These are phyloP conservation scores for Penicillium odoratum DNA, from an alignment of 495 filamentous ascomycete species.

Conservation along the genomic window DNA sequence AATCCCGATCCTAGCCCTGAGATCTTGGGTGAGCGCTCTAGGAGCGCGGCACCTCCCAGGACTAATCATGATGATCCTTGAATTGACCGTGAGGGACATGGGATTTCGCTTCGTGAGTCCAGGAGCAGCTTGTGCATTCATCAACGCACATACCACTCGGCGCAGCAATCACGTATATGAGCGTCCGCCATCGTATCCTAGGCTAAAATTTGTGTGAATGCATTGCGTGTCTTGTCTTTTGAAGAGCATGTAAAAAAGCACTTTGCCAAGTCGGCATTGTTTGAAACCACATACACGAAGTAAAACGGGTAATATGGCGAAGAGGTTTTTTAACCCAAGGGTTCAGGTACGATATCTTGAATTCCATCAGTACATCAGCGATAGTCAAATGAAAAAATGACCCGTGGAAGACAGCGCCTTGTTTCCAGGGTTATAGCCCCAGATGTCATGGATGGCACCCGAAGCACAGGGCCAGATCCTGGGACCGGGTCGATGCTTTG, in stretches of 20 bases:
- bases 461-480: neutral
- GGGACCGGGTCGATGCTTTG: neutral
- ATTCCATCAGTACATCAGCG: neutral
- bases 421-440: neutral
- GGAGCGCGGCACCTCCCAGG: constrained; percentile 1
- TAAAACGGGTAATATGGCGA: no score
- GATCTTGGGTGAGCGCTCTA: neutral
- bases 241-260: no score
- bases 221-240: no score
- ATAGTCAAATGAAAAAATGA: neutral
- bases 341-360: neutral
- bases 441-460: neutral
- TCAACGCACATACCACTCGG: neutral
- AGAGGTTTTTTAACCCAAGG: no score
- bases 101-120: neutral
- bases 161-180: neutral
- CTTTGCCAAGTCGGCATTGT: no score
- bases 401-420: neutral
- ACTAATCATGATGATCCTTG: neutral
- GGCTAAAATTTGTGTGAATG: no score
- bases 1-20: neutral
- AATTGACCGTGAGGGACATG: neutral
- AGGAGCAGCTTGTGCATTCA: neutral
- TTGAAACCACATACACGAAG: no score
- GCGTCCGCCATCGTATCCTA: no score